Conservation (phyloP, 305 asterid genomes). For the Fraxinus floribunda region DNA sequence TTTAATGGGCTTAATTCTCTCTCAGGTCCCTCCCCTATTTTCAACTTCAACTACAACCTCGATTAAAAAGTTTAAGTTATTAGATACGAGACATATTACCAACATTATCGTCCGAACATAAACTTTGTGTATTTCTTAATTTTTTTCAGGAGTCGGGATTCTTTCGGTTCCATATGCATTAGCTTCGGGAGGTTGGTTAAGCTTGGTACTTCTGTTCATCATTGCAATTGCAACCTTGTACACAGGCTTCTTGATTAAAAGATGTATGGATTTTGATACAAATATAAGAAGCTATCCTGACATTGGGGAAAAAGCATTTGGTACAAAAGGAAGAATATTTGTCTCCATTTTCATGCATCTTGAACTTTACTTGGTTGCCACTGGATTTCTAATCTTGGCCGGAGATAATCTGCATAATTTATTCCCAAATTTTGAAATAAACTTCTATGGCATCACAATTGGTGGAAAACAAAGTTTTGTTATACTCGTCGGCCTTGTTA, state of each 20-base stretch:
- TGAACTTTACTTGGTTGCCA: conserved; percentile 41
- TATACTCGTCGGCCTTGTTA: conserved; percentile 19
- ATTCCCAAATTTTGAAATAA: conserved; percentile 14
- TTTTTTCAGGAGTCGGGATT: conserved; percentile 34
- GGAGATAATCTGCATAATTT: conserved; percentile 39
- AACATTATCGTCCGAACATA: not conserved
- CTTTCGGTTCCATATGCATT: conserved; percentile 44
- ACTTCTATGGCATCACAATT: conserved; percentile 7
- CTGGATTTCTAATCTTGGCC: conserved; percentile 37
- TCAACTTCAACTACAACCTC: not conserved
- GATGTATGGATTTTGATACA: conserved; percentile 42
- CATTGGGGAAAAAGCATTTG: conserved; percentile 39
- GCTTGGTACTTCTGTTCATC: conserved; percentile 29
- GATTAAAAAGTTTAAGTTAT: not conserved
- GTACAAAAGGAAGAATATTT: conserved; percentile 20
- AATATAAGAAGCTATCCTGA: conserved; percentile 36
- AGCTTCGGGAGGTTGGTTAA: conserved; percentile 47
- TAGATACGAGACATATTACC: not conserved
- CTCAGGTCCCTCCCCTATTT: conserved; percentile 27
- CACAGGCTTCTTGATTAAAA: conserved; percentile 37
- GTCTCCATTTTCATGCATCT: conserved; percentile 34
- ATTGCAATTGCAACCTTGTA: conserved; percentile 36
- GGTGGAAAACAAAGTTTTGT: conserved; percentile 25
- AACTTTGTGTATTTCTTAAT: not conserved
- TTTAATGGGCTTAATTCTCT: conserved; percentile 47